A percentile compares a stretch with the other conserved stretches of the same genome.
phyloP scores from a whole-genome alignment of 2,329 filamentous ascomycete species.

The Lachnellula cervina region DNA sequence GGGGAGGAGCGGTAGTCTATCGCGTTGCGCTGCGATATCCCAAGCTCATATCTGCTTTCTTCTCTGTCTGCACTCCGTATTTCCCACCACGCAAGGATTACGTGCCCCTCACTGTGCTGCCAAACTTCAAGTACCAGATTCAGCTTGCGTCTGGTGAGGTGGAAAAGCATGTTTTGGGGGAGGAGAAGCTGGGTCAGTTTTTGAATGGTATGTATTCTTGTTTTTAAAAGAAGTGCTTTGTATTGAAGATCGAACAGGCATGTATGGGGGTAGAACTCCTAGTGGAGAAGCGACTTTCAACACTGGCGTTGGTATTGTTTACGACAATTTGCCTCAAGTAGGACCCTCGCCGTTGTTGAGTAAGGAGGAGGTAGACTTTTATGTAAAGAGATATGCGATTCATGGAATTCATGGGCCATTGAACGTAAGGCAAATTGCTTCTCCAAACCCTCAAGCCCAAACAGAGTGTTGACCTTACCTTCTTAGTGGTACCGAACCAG shows the following conservation, averaged over 20 bases:
- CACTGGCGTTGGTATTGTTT: slow-evolving; percentile 55
- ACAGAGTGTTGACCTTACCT: neutral
- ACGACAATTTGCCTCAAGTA: slow-evolving; percentile 58
- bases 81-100: slow-evolving; percentile 47
- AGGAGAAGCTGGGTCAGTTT: slow-evolving; percentile 63
- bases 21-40: slow-evolving; percentile 70
- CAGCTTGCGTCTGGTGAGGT: slow-evolving; percentile 68
- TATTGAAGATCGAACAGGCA: slow-evolving; percentile 29
- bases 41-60: slow-evolving; percentile 65
- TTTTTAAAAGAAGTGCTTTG: too few species aligned
- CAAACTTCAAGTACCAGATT: slow-evolving; percentile 79
- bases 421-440: slow-evolving; percentile 41
- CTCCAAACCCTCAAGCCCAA: neutral
- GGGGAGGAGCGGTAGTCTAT: slow-evolving; percentile 78
- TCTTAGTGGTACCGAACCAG: slow-evolving; percentile 72
- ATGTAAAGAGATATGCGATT: slow-evolving; percentile 65
- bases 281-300: slow-evolving; percentile 54
- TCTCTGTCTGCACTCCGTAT: slow-evolving; percentile 78
- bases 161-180: slow-evolving; percentile 44
- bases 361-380: slow-evolving; percentile 70
- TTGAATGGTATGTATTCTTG: slow-evolving; percentile 58
- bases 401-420: slow-evolving; percentile 73
- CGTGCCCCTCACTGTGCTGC: slow-evolving; percentile 48
- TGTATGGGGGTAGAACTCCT: slow-evolving; percentile 63
- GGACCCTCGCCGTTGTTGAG: slow-evolving; percentile 54